Base-by-base conservation (phyloP, 2,329 filamentous ascomycete species). In the Leptoxyphium fumago region DNA sequence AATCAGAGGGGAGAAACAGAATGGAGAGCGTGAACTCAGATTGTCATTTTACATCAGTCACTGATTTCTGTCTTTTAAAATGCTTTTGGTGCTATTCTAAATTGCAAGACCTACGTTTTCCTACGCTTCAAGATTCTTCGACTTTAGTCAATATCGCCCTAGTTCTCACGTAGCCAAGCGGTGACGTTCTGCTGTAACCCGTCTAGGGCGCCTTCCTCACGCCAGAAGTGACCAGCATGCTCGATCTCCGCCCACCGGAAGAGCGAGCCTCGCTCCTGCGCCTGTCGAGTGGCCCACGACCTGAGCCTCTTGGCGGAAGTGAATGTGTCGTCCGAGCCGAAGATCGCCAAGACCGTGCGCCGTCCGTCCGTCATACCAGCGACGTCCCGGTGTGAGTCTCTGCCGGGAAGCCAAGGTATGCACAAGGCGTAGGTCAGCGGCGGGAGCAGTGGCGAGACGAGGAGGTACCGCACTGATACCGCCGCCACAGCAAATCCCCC, bases 311-410 rank as follows among this genome's bases (percentile, higher is more conserved):
- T 72, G 2, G 67, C 68, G 1, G 78, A 74, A 1, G 84, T 79
- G 50, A 95, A 93, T 0, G 72, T 64, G 60, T 96, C 88, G 3
- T 73, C 68, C 42, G 80, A 76, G 1, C 88, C 89, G 55, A 80
- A 94, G 0, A 94, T 62, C 0, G 77, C 78, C 29, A 94, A 60
- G 0, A 81, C 81, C 1, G 71, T 69, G 53, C 79, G 71, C 2
- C 50, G 49, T 30, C 63, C 59, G 1, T 75, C 62, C 41, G 84
- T 64, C 54, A 82, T 78, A 1, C 52, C 50, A 15, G 45, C 39
- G 7, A n/a, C 14, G 9, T 36, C 29, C 40, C 55, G 40, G 39
- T 42, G 41, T 21, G 47, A 29, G 9, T 53, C 54, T 42, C 56
- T 52, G 9, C 55, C 57, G 1, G 55, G 44, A 6, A 44, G 42